Conservation (phyloP, 129 eudicot genomes). For the Kitagawia praeruptora region DNA sequence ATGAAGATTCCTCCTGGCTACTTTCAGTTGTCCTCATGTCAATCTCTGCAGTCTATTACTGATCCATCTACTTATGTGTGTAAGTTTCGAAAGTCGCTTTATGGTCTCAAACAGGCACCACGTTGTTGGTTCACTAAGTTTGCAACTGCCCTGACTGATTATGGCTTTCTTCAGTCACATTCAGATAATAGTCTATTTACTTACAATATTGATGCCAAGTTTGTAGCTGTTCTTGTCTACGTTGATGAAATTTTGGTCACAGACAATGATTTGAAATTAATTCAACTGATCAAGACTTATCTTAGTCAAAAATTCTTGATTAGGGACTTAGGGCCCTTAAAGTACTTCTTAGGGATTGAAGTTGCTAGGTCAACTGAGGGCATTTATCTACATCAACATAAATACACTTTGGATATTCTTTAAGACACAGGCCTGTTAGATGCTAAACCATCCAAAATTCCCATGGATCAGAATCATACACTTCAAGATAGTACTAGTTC, state of each 20-base stretch:
- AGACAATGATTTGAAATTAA: neutral
- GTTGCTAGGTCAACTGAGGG: neutral
- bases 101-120: neutral
- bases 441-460: neutral
- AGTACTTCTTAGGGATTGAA: neutral
- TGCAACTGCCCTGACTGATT: neutral
- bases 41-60: neutral
- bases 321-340: neutral
- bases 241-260: neutral
- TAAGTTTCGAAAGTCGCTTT: neutral
- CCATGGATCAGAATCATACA: no score
- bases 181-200: no score
- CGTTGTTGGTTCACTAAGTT: neutral
- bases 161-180: neutral
- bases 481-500: neutral
- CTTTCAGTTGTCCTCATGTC: neutral
- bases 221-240: neutral
- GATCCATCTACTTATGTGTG: neutral
- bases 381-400: neutral
- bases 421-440: neutral
- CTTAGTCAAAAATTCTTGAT: neutral
- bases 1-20: neutral
- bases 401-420: neutral
- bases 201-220: no score
- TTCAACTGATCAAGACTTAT: no score